phyloP scores from a whole-genome alignment of 2,329 filamentous ascomycete genomes.

The Thielaviopsis punctulata region DNA sequence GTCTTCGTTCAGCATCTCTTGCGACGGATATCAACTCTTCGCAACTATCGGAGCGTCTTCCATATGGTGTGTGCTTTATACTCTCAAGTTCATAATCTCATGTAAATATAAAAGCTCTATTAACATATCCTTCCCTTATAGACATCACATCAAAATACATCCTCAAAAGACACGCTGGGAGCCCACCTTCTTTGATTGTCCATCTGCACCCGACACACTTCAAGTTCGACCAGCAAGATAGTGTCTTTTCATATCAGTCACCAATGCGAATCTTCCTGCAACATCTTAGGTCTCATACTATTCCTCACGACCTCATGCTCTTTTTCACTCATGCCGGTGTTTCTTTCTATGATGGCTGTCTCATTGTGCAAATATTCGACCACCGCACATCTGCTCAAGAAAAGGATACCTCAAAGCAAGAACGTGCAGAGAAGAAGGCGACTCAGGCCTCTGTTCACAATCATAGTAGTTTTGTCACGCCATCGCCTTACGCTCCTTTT shows the following conservation, averaged over 20 bases:
- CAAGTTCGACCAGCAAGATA: slow-evolving; percentile 83
- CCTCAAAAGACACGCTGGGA: slow-evolving; percentile 60
- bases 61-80: slow-evolving; percentile 28
- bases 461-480: slow-evolving; percentile 76
- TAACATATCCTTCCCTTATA: slow-evolving; percentile 20
- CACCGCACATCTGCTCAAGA: slow-evolving; percentile 50
- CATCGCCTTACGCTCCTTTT: slow-evolving; percentile 68
- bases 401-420: slow-evolving; percentile 37
- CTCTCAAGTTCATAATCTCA: neutral
- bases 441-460: slow-evolving; percentile 78
- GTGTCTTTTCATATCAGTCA: slow-evolving; percentile 80
- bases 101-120: slow-evolving; percentile 13
- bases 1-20: slow-evolving; percentile 31
- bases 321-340: slow-evolving; percentile 57
- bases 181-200: slow-evolving; percentile 66
- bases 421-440: slow-evolving; percentile 41
- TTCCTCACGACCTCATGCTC: slow-evolving; percentile 78
- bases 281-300: slow-evolving; percentile 56
- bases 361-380: slow-evolving; percentile 89
- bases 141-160: slow-evolving; percentile 64
- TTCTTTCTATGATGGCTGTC: slow-evolving; percentile 79
- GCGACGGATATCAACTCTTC: slow-evolving; percentile 24
- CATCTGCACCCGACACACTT: slow-evolving; percentile 79
- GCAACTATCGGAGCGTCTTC: slow-evolving; percentile 28
- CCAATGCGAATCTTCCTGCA: slow-evolving; percentile 73